Percentiles rank a stretch among this genome's conserved stretches.
Evolutionary conservation across 2,329 filamentous ascomycete genomes (phyloP).

Genomic region (Capronia americana): DNA sequence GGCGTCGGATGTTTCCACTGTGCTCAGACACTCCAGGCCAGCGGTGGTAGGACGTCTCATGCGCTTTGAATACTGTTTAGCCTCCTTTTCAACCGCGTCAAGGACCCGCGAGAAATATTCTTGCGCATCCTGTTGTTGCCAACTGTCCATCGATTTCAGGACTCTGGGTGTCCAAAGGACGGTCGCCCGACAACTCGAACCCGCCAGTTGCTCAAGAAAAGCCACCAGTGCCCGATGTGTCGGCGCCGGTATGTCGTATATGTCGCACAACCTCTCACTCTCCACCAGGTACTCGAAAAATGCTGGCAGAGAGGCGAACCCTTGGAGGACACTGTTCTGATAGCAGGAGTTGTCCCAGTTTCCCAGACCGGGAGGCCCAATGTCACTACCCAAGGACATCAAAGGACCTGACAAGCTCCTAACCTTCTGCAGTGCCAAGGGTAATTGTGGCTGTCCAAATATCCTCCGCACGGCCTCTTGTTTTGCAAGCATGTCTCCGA

Average conservation of each 20-base stretch:
- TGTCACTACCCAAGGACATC: constrained; percentile 45
- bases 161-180: constrained; percentile 81
- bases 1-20: not conserved
- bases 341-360: constrained; percentile 98
- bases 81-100: constrained; percentile 81
- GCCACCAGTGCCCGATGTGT: constrained; percentile 69
- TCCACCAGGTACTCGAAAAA: constrained; percentile 59
- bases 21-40: constrained; percentile 32
- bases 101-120: constrained; percentile 94
- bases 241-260: constrained; percentile 38
- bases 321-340: constrained; percentile 93
- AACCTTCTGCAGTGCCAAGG: constrained; percentile 64
- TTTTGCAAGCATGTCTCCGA: constrained; percentile 61
- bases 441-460: constrained; percentile 65
- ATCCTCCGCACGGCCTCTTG: constrained; percentile 69
- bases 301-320: constrained; percentile 75
- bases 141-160: constrained; percentile 91
- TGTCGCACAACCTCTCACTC: constrained; percentile 43
- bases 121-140: constrained; percentile 96
- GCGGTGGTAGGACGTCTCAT: constrained; percentile 28
- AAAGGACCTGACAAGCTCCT: constrained; percentile 59
- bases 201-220: constrained; percentile 72
- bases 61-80: constrained; percentile 52
- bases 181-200: constrained; percentile 39
- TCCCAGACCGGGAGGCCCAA: constrained; percentile 68